Conservation (phyloP, 441 rosid species). For the Pelargonium citronellum region DNA sequence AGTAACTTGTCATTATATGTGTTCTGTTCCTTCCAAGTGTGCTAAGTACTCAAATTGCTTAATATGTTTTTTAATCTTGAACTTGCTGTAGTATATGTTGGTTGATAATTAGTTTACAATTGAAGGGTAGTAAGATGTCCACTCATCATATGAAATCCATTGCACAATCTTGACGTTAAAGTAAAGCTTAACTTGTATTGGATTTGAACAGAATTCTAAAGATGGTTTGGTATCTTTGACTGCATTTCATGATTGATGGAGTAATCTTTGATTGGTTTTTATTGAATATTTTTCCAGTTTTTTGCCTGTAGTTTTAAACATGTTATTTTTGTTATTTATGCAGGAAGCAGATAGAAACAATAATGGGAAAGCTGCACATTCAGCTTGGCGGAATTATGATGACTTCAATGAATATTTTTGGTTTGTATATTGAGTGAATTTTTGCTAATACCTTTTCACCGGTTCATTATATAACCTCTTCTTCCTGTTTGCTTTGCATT, state of each 20-base stretch:
- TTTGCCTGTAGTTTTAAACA: slow-evolving; percentile 8
- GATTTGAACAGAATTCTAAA: too few relatives aligned
- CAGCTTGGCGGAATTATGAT: slow-evolving; percentile 5
- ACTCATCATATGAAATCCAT: neutral
- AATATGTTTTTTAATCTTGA: neutral
- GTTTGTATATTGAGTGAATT: slow-evolving; percentile 32
- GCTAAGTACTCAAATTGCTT: neutral
- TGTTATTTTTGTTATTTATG: slow-evolving; percentile 12
- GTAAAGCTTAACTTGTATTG: too few relatives aligned
- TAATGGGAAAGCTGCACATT: slow-evolving; percentile 7
- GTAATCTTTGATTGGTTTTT: slow-evolving; percentile 1
- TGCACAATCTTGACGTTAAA: neutral
- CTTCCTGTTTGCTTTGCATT: slow-evolving; percentile 10
- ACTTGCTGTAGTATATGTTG: neutral
- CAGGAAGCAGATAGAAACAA: slow-evolving; percentile 78
- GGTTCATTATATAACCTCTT: slow-evolving; percentile 16
- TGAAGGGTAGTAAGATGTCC: neutral
- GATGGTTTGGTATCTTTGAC: too few relatives aligned
- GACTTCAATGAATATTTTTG: neutral
- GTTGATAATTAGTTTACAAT: neutral
- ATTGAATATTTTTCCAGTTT: slow-evolving; percentile 5
- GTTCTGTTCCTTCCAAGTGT: neutral
- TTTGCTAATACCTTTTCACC: slow-evolving; percentile 10
- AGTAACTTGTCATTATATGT: too few relatives aligned
- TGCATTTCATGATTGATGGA: too few relatives aligned